These are phyloP conservation scores for Saturnispora silvae DNA, from an alignment of 805 yeast species.

Conservation along the genomic window DNA sequence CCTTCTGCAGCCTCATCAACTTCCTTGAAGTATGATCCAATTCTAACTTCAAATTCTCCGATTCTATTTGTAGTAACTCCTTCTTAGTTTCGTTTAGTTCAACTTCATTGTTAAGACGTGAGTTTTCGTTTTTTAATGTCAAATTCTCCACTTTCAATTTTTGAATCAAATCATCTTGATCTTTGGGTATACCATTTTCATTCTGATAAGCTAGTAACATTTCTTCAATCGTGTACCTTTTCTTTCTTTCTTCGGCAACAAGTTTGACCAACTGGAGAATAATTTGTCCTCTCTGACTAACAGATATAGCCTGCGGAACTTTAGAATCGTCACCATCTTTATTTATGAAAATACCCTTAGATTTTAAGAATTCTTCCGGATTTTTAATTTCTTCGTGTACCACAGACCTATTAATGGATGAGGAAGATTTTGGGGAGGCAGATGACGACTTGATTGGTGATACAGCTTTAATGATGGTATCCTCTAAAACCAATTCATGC, in stretches of 20 bases:
- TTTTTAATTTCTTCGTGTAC: background rate
- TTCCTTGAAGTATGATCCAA: conserved; percentile 31
- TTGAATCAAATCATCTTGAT: conserved; percentile 37
- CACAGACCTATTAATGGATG: background rate
- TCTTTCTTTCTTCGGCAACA: conserved; percentile 52
- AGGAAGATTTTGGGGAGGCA: background rate
- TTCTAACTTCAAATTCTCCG: conserved; percentile 29
- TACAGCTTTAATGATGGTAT: conserved; percentile 6
- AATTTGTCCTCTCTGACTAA: conserved; percentile 29
- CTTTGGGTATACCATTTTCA: conserved; percentile 38
- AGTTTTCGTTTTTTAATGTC: conserved; percentile 3
- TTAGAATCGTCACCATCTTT: conserved; percentile 10
- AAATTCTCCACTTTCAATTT: conserved; percentile 21
- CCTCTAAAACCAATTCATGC: conserved; percentile 54
- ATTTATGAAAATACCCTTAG: conserved; percentile 13
- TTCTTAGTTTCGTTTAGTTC: conserved; percentile 28
- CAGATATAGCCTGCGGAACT: background rate
- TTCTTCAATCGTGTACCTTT: conserved; percentile 63
- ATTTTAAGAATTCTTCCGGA: conserved; percentile 1
- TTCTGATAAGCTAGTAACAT: conserved; percentile 41
- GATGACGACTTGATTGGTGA: background rate
- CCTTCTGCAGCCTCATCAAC: conserved; percentile 32
- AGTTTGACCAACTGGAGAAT: conserved; percentile 46
- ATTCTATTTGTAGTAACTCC: conserved; percentile 28
- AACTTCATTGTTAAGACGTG: conserved; percentile 3